Base-by-base conservation (phyloP, 2,329 filamentous ascomycete genomes). In the Leptographium wingfieldii region DNA sequence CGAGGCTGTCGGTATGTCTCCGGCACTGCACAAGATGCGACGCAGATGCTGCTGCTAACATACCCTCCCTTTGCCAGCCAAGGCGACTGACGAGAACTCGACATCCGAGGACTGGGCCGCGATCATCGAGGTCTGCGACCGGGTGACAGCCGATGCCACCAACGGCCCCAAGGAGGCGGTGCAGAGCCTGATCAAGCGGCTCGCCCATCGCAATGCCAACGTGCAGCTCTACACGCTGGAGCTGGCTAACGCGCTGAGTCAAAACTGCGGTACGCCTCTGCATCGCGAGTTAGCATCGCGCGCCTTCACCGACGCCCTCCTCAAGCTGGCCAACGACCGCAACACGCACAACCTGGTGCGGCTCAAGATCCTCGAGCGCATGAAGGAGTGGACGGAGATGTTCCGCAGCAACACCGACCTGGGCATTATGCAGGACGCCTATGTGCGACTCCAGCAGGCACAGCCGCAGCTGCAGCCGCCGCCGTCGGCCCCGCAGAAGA, bases 341-440 rank as follows among this genome's bases (percentile, higher is more conserved):
- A 99, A 95, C 72, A 96, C 92, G 58, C 94, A 97, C 73, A 87
- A 88, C 70, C 90, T 96, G 73, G 94, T 99, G 70, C 97, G 97
- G 75, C 84, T 90, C 65, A 97, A 96, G 81, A 96, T 99, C 65
- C 75, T 97, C 61, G 92, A 97, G 77, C 85, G 92, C 66, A 97
- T 97, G 90, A 86, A 88, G 71, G 90, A 92, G 65, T 99, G 94
- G 94, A 85, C 88, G 60, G 89, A 94, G 68, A 95, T 96, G 89
- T 97, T 97, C 71, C 82, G 83, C 67, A 85, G 82, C 62, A 90
- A 96, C 70, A 83, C 91, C 12, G 92, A 96, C 70, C 81, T 99
- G 62, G 94, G 94, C 22, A 95, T 99, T 70, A 99, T 99, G 94
- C 88, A 92, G 71, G 90, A 95, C 69, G 92, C 92, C 61, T 97